These are phyloP conservation scores for Coemansia sp. DNA, from an alignment of 192 early-diverging fungal species.

Conservation along the genomic window DNA sequence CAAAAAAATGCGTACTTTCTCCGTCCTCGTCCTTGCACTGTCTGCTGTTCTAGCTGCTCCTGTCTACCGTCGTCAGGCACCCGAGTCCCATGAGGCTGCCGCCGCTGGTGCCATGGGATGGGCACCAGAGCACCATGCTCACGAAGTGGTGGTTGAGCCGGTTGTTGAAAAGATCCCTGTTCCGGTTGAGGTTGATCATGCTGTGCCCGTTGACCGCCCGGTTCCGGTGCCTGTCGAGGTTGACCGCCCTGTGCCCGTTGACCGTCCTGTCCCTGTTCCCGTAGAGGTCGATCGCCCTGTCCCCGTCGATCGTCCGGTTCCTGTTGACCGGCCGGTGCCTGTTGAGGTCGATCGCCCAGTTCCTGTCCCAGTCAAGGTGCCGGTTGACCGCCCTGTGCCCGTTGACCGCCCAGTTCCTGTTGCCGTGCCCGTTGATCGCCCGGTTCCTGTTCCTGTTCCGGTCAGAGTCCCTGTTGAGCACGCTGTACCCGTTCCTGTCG, in stretches of 20 bases:
- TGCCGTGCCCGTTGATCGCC: not conserved
- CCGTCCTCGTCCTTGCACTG: conserved; percentile 5
- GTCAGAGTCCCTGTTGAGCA: conserved; percentile 4
- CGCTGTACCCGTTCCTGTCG: conserved; percentile 3
- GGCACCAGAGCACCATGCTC: not conserved
- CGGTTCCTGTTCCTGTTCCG: conserved; percentile 7
- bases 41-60: conserved; percentile 17
- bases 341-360: conserved; percentile 4
- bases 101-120: not conserved
- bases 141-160: not conserved
- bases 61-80: conserved; percentile 3
- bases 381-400: conserved; percentile 7
- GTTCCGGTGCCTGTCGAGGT: conserved; percentile 11
- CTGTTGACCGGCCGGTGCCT: conserved; percentile 10
- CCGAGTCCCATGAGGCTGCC: conserved; percentile 2
- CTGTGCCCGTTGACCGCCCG: conserved; percentile 9
- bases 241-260: conserved; percentile 8
- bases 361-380: conserved; percentile 5
- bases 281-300: conserved; percentile 5
- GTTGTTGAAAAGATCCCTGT: not conserved
- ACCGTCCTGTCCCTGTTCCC: conserved; percentile 8
- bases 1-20: conserved; percentile 15
- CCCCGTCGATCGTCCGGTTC: conserved; percentile 10
- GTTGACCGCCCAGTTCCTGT: conserved; percentile 10
- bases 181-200: not conserved